phyloP scores from a whole-genome alignment of 176 grass and related monocot species.

The Ensete glaucum region DNA sequence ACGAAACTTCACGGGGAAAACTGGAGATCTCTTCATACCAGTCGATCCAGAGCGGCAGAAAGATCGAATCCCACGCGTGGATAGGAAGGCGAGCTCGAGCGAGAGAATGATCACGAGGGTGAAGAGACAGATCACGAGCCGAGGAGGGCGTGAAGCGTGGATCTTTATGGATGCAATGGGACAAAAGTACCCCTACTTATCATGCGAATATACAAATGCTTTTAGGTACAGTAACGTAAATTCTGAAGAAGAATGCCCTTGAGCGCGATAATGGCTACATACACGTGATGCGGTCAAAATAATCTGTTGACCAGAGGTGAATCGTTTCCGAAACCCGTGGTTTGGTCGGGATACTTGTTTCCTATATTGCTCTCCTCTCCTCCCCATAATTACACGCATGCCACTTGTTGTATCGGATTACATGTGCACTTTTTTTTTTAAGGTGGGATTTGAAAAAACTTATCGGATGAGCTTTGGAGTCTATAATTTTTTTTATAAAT shows the following conservation, averaged over 20 bases:
- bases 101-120: conserved; percentile 3
- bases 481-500: too few species aligned
- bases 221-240: neutral
- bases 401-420: neutral
- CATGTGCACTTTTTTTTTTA: too few species aligned
- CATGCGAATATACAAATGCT: neutral
- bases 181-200: neutral
- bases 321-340: neutral
- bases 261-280: neutral
- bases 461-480: too few species aligned
- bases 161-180: conserved; percentile 1
- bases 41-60: neutral
- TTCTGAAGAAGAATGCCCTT: neutral
- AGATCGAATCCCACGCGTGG: conserved; percentile 4
- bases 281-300: neutral
- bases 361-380: neutral
- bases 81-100: conserved; percentile 6
- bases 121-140: neutral
- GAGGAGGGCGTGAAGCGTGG: neutral
- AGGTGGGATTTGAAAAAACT: too few species aligned
- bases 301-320: neutral
- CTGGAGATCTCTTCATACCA: conserved; percentile 4
- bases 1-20: neutral
- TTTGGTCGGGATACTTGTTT: neutral
- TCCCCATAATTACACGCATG: neutral